phyloP scores from a whole-genome alignment of 2,329 filamentous ascomycete species.

The Scopulariopsis brevicaulis region DNA sequence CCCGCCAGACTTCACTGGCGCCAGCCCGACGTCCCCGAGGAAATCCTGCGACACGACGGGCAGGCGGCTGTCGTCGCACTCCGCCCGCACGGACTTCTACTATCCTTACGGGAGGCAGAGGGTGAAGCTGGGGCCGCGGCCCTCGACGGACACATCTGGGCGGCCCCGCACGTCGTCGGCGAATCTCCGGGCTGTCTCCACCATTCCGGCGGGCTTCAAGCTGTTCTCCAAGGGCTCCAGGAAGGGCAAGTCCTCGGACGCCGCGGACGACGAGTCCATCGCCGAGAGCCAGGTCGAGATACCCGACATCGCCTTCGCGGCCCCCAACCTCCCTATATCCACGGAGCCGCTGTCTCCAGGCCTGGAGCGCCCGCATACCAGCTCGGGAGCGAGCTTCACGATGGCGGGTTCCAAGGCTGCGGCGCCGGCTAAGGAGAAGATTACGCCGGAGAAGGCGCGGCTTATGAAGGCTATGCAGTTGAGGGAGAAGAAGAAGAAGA shows the following conservation, averaged over 20 bases:
- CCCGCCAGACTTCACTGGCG: slow-evolving; percentile 39
- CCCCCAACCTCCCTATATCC: slow-evolving; percentile 22
- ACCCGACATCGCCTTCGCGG: slow-evolving; percentile 22
- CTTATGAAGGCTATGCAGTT: slow-evolving; percentile 91
- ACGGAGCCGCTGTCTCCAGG: slow-evolving; percentile 16
- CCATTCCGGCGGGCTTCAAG: slow-evolving; percentile 72
- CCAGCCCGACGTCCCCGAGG: slow-evolving; percentile 31
- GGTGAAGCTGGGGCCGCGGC: slow-evolving; percentile 79
- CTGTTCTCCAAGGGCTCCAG: slow-evolving; percentile 48
- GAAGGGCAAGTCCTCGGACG: slow-evolving; percentile 30
- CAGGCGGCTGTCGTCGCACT: slow-evolving; percentile 38
- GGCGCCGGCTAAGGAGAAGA: slow-evolving; percentile 33
- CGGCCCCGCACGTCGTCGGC: slow-evolving; percentile 46
- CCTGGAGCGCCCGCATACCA: slow-evolving; percentile 18
- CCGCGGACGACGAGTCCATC: slow-evolving; percentile 10
- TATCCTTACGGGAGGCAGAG: slow-evolving; percentile 56
- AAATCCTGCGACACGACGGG: slow-evolving; percentile 27
- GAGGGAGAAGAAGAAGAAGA: slow-evolving; percentile 64
- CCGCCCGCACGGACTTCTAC: slow-evolving; percentile 37
- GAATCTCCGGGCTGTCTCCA: slow-evolving; percentile 60
- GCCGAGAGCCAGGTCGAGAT: slow-evolving; percentile 17
- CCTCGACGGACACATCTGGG: slow-evolving; percentile 55
- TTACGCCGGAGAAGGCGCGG: slow-evolving; percentile 81
- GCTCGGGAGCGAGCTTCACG: slow-evolving; percentile 13
- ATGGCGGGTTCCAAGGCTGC: slow-evolving; percentile 16